Percentiles rank a stretch among this genome's conserved stretches.
These are phyloP conservation scores for Escovopsis sp. DNA, from an alignment of 2,329 filamentous ascomycete genomes.

Conservation along the genomic window DNA sequence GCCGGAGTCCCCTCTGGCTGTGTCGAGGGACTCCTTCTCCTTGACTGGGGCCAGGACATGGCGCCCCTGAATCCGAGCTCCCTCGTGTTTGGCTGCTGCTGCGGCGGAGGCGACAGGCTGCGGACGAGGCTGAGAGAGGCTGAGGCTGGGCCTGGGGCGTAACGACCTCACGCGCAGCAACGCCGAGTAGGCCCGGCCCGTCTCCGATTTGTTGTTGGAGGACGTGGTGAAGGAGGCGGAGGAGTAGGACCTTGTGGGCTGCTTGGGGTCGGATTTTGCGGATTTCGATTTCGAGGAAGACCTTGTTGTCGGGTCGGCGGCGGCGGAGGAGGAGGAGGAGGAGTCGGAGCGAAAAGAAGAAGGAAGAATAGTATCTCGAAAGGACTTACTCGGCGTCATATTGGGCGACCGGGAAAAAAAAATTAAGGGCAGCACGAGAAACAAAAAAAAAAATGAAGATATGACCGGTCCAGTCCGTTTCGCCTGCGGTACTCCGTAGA, in stretches of 20 bases:
- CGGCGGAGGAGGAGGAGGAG: slow-evolving; percentile 13
- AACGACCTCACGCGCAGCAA: slow-evolving; percentile 7
- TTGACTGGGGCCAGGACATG: no score
- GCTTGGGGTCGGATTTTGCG: slow-evolving; percentile 1
- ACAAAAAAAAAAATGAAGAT: neutral
- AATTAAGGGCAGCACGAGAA: no score
- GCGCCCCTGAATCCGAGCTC: neutral
- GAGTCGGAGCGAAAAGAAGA: slow-evolving; percentile 20
- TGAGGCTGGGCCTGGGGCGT: slow-evolving; percentile 11
- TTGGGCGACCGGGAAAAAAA: slow-evolving; percentile 14
- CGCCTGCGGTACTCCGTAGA: neutral
- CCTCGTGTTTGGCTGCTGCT: slow-evolving; percentile 2
- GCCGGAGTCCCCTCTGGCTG: no score
- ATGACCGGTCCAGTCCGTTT: slow-evolving; percentile 15
- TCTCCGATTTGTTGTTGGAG: no score
- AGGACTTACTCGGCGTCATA: slow-evolving; percentile 33
- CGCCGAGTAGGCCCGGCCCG: no score
- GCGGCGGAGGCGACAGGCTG: slow-evolving; percentile 6
- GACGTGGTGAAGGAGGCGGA: neutral
- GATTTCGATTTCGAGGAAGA: slow-evolving; percentile 11
- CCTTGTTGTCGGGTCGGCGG: neutral
- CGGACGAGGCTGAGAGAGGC: slow-evolving; percentile 6
- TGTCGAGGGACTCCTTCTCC: no score
- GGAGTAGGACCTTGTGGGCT: neutral
- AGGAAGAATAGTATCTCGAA: slow-evolving; percentile 22